A percentile compares a stretch with the other conserved stretches of the same genome.
Evolutionary conservation across 306 rosid genomes (phyloP).

Genomic region (Cajanus cajan): DNA sequence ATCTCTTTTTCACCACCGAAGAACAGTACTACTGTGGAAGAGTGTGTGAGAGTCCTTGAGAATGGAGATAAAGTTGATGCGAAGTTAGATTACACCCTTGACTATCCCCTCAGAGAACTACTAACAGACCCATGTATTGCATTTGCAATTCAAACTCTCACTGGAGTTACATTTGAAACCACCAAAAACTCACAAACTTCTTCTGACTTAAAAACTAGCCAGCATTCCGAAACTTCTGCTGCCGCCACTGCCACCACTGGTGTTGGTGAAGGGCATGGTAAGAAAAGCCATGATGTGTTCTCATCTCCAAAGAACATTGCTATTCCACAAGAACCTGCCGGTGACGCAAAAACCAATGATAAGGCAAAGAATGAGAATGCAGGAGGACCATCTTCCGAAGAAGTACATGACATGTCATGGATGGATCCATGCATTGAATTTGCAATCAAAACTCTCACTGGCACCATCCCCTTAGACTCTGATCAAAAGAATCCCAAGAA

Average conservation of each 20-base stretch:
- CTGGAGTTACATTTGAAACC: constrained; percentile 49
- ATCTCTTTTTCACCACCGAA: constrained; percentile 16
- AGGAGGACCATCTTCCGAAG: constrained; percentile 40
- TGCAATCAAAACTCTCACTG: constrained; percentile 72
- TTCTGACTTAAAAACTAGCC: constrained; percentile 5
- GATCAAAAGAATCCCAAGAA: constrained; percentile 49
- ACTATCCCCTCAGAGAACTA: constrained; percentile 55
- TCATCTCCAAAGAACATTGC: constrained; percentile 21
- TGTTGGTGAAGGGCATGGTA: constrained; percentile 26
- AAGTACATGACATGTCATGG: constrained; percentile 47
- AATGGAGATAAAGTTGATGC: constrained; percentile 31
- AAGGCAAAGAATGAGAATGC: constrained; percentile 26
- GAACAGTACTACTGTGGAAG: constrained; percentile 18
- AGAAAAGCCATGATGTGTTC: constrained; percentile 23
- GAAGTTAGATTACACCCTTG: constrained; percentile 38
- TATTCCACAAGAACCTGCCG: constrained; percentile 18
- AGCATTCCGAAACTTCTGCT: constrained; percentile 28
- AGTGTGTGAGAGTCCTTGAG: constrained; percentile 22
- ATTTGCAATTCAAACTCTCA: constrained; percentile 83
- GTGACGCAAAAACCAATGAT: constrained; percentile 17
- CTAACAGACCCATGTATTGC: constrained; percentile 90
- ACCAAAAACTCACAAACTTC: constrained; percentile 36
- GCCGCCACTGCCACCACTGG: constrained; percentile 1
- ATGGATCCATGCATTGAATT: constrained; percentile 83
- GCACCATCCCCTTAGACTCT: constrained; percentile 51